A percentile compares a stretch with the other conserved stretches of the same genome.
Evolutionary conservation across 179 eudicot genomes (phyloP).

Genomic region (Actinidia polygama): DNA sequence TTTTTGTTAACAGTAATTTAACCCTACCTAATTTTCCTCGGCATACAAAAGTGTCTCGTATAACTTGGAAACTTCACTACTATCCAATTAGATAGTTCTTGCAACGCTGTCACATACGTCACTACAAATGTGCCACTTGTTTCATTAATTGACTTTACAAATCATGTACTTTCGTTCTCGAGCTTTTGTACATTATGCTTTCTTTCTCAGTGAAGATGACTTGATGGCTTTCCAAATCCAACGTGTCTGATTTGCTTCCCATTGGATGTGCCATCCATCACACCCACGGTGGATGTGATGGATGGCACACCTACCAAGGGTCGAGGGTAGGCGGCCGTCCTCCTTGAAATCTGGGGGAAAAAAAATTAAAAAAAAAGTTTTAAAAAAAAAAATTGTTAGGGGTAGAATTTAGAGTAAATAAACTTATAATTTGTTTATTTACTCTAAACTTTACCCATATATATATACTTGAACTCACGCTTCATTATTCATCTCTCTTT

Average conservation of each 20-base stretch:
- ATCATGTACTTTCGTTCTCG: background rate
- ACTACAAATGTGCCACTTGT: background rate
- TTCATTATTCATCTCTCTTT: too few species aligned
- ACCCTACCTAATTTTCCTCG: background rate
- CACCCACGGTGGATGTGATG: too few species aligned
- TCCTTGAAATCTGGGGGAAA: too few species aligned
- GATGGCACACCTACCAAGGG: background rate
- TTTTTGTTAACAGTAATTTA: background rate
- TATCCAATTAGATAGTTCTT: background rate
- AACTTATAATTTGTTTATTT: too few species aligned
- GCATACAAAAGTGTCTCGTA: background rate
- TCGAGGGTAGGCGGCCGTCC: too few species aligned
- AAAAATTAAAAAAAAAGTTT: too few species aligned
- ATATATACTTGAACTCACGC: too few species aligned
- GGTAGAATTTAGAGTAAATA: too few species aligned
- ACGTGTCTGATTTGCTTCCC: background rate
- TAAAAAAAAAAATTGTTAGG: too few species aligned
- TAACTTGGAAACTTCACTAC: background rate
- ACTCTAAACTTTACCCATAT: too few species aligned
- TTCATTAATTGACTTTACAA: background rate
- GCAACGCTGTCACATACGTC: background rate
- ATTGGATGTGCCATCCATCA: conserved; percentile 14
- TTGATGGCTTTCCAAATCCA: background rate
- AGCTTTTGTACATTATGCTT: background rate
- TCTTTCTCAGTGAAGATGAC: background rate